phyloP scores from a whole-genome alignment of 257 asterid genomes.

The Dorcoceras hygrometricum region DNA sequence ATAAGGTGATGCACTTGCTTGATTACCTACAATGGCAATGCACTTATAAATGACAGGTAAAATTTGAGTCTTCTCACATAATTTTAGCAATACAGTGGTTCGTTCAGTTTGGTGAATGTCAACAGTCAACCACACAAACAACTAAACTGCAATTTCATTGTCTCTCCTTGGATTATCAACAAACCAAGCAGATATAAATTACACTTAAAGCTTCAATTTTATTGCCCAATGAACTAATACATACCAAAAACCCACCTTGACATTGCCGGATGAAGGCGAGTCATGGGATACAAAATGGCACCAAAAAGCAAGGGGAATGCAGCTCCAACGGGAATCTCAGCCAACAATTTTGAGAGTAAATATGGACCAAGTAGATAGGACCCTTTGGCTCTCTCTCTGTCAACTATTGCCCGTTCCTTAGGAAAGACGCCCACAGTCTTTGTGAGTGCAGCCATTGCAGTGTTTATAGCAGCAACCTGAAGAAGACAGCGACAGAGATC shows the following conservation, averaged over 20 bases:
- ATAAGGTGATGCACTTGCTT: not conserved
- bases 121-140: not conserved
- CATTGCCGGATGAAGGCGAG: constrained; percentile 81
- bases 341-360: constrained; percentile 84
- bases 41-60: constrained; percentile 5
- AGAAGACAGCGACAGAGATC: constrained; percentile 18
- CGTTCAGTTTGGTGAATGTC: not conserved
- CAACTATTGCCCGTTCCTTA: constrained; percentile 95
- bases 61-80: constrained; percentile 2
- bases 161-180: not conserved
- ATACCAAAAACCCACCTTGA: constrained; percentile 58
- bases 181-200: not conserved
- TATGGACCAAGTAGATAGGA: constrained; percentile 86
- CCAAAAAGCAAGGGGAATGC: constrained; percentile 94
- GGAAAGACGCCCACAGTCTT: constrained; percentile 97
- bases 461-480: constrained; percentile 97
- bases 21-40: not conserved
- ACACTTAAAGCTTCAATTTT: not conserved
- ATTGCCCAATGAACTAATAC: constrained; percentile 11
- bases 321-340: constrained; percentile 95
- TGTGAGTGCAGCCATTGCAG: constrained; percentile 99
- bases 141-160: not conserved
- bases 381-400: constrained; percentile 89
- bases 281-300: constrained; percentile 87
- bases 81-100: not conserved